These are phyloP conservation scores for Candida coleopterorum DNA, from an alignment of 805 yeast species.

Conservation along the genomic window DNA sequence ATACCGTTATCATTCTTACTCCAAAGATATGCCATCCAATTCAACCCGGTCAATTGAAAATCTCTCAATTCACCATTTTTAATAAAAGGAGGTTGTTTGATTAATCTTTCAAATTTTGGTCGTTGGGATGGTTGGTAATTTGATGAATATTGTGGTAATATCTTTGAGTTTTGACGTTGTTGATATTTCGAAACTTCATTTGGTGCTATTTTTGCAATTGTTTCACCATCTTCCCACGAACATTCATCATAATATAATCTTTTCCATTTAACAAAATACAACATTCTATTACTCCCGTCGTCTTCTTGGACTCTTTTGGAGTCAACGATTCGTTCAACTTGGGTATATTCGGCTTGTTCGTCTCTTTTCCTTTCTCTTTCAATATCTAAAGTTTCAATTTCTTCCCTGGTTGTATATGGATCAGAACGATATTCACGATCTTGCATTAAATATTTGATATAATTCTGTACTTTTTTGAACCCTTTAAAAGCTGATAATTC, in stretches of 20 bases:
- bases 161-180: slow-evolving; percentile 74
- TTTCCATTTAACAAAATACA: slow-evolving; percentile 90
- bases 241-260: slow-evolving; percentile 91
- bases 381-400: slow-evolving; percentile 87
- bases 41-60: slow-evolving; percentile 95
- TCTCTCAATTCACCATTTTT: slow-evolving; percentile 91
- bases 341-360: slow-evolving; percentile 75
- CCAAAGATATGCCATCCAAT: slow-evolving; percentile 99
- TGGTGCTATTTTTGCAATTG: slow-evolving; percentile 80
- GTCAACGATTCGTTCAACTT: slow-evolving; percentile 86
- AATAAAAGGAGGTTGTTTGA: slow-evolving; percentile 81
- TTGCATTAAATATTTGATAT: slow-evolving; percentile 66
- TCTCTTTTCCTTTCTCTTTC: slow-evolving; percentile 84
- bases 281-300: slow-evolving; percentile 61
- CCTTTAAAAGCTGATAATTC: slow-evolving; percentile 59
- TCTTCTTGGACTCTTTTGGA: slow-evolving; percentile 68
- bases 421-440: slow-evolving; percentile 78
- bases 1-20: slow-evolving; percentile 95
- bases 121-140: slow-evolving; percentile 64
- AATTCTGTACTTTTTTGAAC: slow-evolving; percentile 81
- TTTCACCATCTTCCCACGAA: slow-evolving; percentile 93
- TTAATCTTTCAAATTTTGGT: slow-evolving; percentile 85
- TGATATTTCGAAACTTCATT: slow-evolving; percentile 80
- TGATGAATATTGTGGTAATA: slow-evolving; percentile 76
- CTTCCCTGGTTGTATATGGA: slow-evolving; percentile 82